phyloP scores from a whole-genome alignment of 768 basidiomycete genomes.

The Trametes meyenii region DNA sequence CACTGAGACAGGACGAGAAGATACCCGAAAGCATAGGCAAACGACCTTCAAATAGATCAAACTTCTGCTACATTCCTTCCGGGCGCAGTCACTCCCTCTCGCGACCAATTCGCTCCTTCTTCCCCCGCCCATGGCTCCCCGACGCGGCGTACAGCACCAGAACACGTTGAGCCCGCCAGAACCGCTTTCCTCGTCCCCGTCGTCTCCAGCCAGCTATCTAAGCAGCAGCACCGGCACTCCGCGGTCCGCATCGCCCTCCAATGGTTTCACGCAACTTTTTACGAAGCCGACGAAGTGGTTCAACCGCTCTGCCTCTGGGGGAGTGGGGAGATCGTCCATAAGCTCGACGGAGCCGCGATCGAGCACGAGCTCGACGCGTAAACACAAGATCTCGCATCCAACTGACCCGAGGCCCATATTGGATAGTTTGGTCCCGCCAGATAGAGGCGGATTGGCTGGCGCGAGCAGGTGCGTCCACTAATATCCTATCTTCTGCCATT shows the following conservation, averaged over 20 bases:
- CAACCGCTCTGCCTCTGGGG: conserved; percentile 58
- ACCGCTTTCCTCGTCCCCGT: conserved; percentile 16
- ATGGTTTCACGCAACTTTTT: conserved; percentile 64
- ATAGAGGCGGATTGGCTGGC: conserved; percentile 30
- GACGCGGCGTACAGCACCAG: conserved; percentile 44
- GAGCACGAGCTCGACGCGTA: conserved; percentile 53
- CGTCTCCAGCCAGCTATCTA: conserved; percentile 38
- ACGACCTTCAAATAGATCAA: not conserved
- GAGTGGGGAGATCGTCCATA: conserved; percentile 37
- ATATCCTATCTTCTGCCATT: conserved; percentile 6
- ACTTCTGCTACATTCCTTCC: conserved; percentile 13
- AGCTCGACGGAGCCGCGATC: conserved; percentile 48
- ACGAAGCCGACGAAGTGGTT: conserved; percentile 77
- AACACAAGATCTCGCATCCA: conserved; percentile 83
- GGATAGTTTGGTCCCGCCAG: conserved; percentile 50
- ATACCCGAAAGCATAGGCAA: conserved; percentile 3
- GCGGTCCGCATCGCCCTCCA: conserved; percentile 68
- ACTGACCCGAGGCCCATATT: conserved; percentile 81
- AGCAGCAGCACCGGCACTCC: conserved; percentile 31
- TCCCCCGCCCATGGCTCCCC: conserved; percentile 47
- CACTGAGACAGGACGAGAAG: conserved; percentile 9
- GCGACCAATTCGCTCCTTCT: conserved; percentile 3
- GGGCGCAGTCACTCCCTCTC: not conserved
- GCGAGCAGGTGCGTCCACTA: conserved; percentile 53
- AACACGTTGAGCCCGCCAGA: conserved; percentile 34